Conservation (phyloP, 208 protist genomes). For the Acanthamoeba triangularis region DNA sequence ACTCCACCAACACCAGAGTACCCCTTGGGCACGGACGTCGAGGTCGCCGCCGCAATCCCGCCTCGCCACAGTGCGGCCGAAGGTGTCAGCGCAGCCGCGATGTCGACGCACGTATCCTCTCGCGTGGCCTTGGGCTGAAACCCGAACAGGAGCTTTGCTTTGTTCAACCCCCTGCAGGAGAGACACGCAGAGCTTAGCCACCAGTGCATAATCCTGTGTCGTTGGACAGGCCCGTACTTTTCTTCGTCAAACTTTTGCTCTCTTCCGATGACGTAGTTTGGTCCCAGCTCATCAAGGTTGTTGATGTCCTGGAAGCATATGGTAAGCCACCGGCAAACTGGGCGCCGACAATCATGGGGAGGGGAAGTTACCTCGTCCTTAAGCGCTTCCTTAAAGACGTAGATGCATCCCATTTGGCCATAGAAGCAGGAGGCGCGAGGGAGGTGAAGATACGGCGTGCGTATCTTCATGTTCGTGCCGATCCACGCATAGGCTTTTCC, state of each 20-base stretch:
- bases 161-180: conserved; percentile 19
- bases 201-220: neutral
- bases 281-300: neutral
- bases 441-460: conserved; percentile 24
- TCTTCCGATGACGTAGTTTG: conserved; percentile 35
- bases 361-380: conserved; percentile 51
- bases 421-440: conserved; percentile 50
- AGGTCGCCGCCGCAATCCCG: neutral
- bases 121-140: conserved; percentile 60
- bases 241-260: conserved; percentile 33
- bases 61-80: conserved; percentile 6
- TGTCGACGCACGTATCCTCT: conserved; percentile 44
- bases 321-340: neutral
- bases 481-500: conserved; percentile 3
- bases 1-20: neutral
- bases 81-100: conserved; percentile 18
- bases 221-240: neutral
- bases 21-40: conserved; percentile 26
- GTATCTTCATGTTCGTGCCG: conserved; percentile 34
- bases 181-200: neutral
- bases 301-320: conserved; percentile 13
- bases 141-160: conserved; percentile 29
- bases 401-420: conserved; percentile 62
- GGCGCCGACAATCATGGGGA: neutral
- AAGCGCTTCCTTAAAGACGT: conserved; percentile 51